These are phyloP conservation scores for Barnettozyma sucrosica DNA, from an alignment of 805 yeast species.

Conservation along the genomic window DNA sequence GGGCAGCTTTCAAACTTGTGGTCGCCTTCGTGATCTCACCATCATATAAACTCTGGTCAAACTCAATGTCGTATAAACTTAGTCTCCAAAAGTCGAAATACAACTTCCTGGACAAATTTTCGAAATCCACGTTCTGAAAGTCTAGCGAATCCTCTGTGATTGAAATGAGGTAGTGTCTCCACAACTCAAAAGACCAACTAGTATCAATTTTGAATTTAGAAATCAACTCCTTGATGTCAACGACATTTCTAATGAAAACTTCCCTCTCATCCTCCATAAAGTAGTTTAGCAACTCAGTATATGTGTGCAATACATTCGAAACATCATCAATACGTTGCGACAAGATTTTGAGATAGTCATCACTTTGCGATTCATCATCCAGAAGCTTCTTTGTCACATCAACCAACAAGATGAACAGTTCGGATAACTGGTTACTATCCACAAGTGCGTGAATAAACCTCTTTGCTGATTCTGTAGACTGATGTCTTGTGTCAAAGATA, in stretches of 20 bases:
- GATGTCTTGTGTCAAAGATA: slow-evolving; percentile 47
- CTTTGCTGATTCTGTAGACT: slow-evolving; percentile 40
- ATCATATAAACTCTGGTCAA: slow-evolving; percentile 43
- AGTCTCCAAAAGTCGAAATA: slow-evolving; percentile 69
- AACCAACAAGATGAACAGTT: slow-evolving; percentile 60
- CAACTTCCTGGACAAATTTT: slow-evolving; percentile 34
- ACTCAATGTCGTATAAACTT: slow-evolving; percentile 64
- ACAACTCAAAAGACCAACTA: slow-evolving; percentile 70
- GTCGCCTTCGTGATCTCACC: slow-evolving; percentile 37
- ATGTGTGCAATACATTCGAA: slow-evolving; percentile 58
- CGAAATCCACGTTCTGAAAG: slow-evolving; percentile 11
- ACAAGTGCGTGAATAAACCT: slow-evolving; percentile 43
- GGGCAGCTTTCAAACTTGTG: slow-evolving; percentile 31
- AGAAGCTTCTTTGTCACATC: slow-evolving; percentile 39
- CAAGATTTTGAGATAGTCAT: slow-evolving; percentile 54
- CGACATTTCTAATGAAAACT: slow-evolving; percentile 31
- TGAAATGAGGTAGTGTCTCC: slow-evolving; percentile 49
- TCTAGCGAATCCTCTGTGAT: slow-evolving; percentile 17
- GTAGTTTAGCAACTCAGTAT: slow-evolving; percentile 50
- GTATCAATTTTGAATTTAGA: slow-evolving; percentile 40
- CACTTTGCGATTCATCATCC: slow-evolving; percentile 26
- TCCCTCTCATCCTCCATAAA: slow-evolving; percentile 33
- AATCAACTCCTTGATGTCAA: slow-evolving; percentile 37
- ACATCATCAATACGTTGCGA: slow-evolving; percentile 71
- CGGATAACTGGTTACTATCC: slow-evolving; percentile 43